phyloP scores from a whole-genome alignment of 371 early-diverging fungal species.

The Entomophthora muscae region DNA sequence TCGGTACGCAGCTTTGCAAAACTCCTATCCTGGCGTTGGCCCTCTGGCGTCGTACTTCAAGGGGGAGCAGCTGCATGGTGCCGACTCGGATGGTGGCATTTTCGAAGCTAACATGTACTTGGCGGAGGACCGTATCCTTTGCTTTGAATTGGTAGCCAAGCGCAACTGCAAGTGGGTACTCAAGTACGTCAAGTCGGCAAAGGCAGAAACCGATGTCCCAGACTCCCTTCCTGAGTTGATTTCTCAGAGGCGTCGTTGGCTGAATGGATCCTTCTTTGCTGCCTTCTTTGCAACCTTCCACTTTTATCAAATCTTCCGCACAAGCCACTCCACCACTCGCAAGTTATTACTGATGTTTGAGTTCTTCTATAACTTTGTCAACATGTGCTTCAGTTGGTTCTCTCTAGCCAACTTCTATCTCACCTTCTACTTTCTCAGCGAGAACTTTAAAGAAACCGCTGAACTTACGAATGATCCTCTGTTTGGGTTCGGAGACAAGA shows the following conservation, averaged over 20 bases:
- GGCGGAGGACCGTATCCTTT: constrained; percentile 77
- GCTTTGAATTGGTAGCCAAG: constrained; percentile 76
- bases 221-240: constrained; percentile 61
- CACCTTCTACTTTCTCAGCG: constrained; percentile 49
- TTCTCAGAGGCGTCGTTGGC: constrained; percentile 75
- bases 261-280: constrained; percentile 70
- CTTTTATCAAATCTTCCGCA: constrained; percentile 33
- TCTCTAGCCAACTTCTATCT: constrained; percentile 57
- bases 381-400: constrained; percentile 56
- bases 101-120: constrained; percentile 56
- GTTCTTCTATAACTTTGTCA: constrained; percentile 38
- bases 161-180: constrained; percentile 47
- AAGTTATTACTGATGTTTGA: constrained; percentile 43
- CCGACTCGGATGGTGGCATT: constrained; percentile 31
- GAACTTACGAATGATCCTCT: not conserved
- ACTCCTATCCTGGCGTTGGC: constrained; percentile 38
- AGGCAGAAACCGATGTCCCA: constrained; percentile 77
- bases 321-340: constrained; percentile 34
- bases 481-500: constrained; percentile 11
- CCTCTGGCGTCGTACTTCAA: constrained; percentile 83
- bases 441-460: constrained; percentile 4
- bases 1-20: constrained; percentile 70
- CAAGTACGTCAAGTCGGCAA: constrained; percentile 45
- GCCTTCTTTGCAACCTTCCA: constrained; percentile 35
- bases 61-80: constrained; percentile 76